Evolutionary conservation across 2,329 filamentous ascomycete genomes (phyloP), one percentile per base, ranked within the genome.

Genomic region (Huntiella bhutanensis): DNA sequence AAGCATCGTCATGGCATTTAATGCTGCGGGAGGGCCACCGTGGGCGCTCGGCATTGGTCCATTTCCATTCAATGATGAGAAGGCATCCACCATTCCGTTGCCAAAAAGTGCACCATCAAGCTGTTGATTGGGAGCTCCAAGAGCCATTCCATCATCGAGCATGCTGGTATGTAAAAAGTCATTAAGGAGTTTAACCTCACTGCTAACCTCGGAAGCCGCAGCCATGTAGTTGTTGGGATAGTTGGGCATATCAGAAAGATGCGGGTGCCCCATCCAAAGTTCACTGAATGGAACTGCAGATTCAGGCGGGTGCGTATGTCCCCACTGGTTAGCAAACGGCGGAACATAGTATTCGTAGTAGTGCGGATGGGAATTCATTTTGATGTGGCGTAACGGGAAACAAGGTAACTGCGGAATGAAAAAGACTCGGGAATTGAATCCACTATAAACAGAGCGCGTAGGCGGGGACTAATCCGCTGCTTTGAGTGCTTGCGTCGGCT

Each of bases 211-310:
- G 52, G 86, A 83, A 43, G 69, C 66, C 2, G 12, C 41, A 64
- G 95, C 92, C 80, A 94, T 87, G 67, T 91, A 96, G 58, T 83
- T 91, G 49, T 84, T 82, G 64, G 95, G 85, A 58, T 87, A 85
- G 59, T 78, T 84, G 64, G 91, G 85, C 79, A 95, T 91, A 62
- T 95, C 86, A 67, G 92, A 81, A 62, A 84, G 91, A 58, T 83
- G 82, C 59, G 80, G 91, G 57, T 85, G 82, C 50, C 77, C 74
- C 54, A 69, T 71, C 58, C 86, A 70, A 80, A 50, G 49, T 38
- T 47, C 48, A 22, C 40, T 33, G 8, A 47, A 43, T 5, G 41
- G 17, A 13, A 47, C 46, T 47, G 35, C 10, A 40, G 8, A n/a
- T 22, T 10, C n/a, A 22, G 16, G 16, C 16, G 13, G 10, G 22